phyloP scores from a whole-genome alignment of 2,329 filamentous ascomycete genomes.

The Fonsecaea pedrosoi region DNA sequence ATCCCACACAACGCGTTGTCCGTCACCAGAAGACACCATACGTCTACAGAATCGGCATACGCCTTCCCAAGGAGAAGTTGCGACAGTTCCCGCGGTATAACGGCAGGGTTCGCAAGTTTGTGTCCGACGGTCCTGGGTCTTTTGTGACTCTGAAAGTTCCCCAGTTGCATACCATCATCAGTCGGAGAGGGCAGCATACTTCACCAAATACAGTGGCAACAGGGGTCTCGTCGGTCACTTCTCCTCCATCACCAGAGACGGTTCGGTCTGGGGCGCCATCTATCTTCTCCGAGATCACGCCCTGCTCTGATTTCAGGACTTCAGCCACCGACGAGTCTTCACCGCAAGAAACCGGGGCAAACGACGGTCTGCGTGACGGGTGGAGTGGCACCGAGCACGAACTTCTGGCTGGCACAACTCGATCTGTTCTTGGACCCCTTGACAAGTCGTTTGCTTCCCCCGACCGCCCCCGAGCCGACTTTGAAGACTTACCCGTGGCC shows the following conservation, averaged over 20 bases:
- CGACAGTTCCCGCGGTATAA: conserved; percentile 8
- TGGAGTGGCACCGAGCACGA: background rate
- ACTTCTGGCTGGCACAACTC: background rate
- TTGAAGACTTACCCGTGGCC: conserved; percentile 5
- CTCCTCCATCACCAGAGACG: background rate
- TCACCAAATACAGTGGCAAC: background rate
- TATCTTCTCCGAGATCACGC: conserved; percentile 7
- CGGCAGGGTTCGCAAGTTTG: conserved; percentile 1
- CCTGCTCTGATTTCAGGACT: background rate
- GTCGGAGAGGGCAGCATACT: background rate
- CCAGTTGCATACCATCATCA: conserved; percentile 1
- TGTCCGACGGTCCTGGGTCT: conserved; percentile 2
- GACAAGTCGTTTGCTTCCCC: background rate
- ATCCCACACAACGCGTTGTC: conserved; percentile 1
- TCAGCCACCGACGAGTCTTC: conserved; percentile 1
- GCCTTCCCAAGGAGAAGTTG: conserved; percentile 11
- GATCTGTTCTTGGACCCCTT: background rate
- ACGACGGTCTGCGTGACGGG: background rate
- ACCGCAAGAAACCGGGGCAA: background rate
- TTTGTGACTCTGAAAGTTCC: conserved; percentile 21
- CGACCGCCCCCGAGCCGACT: conserved; percentile 7
- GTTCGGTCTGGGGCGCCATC: background rate
- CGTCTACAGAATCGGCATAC: conserved; percentile 19
- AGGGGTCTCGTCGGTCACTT: background rate
- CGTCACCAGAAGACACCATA: conserved; percentile 16